Conservation (phyloP, 352 stramenopile genomes). For the Pythium phragmiticola region DNA sequence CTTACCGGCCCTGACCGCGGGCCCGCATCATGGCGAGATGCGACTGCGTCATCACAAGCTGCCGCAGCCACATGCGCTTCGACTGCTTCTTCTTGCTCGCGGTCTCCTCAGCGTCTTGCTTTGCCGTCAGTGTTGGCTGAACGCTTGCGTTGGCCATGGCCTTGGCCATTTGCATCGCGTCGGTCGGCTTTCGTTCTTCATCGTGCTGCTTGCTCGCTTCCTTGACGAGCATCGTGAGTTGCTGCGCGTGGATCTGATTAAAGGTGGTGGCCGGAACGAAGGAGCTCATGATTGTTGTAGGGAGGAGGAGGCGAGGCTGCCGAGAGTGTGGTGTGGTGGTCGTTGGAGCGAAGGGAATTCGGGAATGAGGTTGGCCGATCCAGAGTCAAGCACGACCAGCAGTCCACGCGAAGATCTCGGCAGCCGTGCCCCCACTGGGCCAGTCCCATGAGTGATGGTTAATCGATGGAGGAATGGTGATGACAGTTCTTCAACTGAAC, state of each 20-base stretch:
- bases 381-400: background rate
- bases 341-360: background rate
- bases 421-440: background rate
- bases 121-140: background rate
- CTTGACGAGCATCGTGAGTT: background rate
- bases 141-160: background rate
- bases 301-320: conserved; percentile 7
- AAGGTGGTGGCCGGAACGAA: conserved; percentile 5
- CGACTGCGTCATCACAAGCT: conserved; percentile 14
- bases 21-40: background rate
- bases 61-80: conserved; percentile 14
- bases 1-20: too few species aligned
- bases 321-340: background rate
- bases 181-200: background rate
- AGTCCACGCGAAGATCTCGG: background rate
- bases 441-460: conserved; percentile 1
- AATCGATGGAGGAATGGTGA: background rate
- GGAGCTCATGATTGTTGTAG: conserved; percentile 10
- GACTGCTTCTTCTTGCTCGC: background rate
- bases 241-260: background rate
- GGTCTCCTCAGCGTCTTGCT: background rate
- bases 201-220: background rate
- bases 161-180: background rate
- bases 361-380: conserved; percentile 15
- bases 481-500: background rate